These are phyloP conservation scores for Scopulariopsis brevicaulis DNA, from an alignment of 2,329 filamentous ascomycete species.

Conservation along the genomic window DNA sequence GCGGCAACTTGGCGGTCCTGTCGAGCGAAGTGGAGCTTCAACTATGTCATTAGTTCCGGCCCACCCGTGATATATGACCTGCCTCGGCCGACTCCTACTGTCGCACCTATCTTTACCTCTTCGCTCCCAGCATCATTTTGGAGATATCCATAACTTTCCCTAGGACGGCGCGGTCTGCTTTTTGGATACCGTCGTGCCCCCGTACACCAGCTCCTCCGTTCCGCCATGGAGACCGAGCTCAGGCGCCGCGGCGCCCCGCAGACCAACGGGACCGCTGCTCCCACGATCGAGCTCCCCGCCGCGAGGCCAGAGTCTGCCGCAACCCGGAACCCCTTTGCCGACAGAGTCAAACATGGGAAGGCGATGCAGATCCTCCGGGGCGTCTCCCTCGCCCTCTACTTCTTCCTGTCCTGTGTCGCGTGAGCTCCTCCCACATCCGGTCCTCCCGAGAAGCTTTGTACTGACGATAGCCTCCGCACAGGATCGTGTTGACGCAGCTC, in stretches of 20 bases:
- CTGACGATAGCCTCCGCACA: constrained; percentile 15
- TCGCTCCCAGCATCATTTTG: background rate
- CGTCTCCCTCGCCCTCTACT: constrained; percentile 39
- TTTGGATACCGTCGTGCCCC: background rate
- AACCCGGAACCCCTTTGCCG: constrained; percentile 34
- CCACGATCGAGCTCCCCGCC: constrained; percentile 5
- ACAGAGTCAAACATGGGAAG: constrained; percentile 39
- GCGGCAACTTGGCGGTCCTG: background rate
- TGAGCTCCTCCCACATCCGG: constrained; percentile 18
- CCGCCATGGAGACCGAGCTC: constrained; percentile 4
- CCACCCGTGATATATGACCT: background rate
- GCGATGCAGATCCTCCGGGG: constrained; percentile 39
- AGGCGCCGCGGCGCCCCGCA: background rate
- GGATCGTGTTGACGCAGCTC: constrained; percentile 60
- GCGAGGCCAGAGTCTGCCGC: background rate
- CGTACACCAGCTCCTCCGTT: background rate
- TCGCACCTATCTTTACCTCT: background rate
- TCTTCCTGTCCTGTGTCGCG: constrained; percentile 34
- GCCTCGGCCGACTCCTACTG: background rate
- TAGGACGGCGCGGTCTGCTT: background rate
- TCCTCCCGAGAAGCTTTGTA: background rate
- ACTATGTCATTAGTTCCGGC: background rate
- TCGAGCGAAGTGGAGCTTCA: background rate
- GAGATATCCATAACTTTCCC: background rate
- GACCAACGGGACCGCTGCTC: background rate